Evolutionary conservation across 225 moss, liverwort and hornwort species (phyloP).

Genomic region (Asterella californica): DNA sequence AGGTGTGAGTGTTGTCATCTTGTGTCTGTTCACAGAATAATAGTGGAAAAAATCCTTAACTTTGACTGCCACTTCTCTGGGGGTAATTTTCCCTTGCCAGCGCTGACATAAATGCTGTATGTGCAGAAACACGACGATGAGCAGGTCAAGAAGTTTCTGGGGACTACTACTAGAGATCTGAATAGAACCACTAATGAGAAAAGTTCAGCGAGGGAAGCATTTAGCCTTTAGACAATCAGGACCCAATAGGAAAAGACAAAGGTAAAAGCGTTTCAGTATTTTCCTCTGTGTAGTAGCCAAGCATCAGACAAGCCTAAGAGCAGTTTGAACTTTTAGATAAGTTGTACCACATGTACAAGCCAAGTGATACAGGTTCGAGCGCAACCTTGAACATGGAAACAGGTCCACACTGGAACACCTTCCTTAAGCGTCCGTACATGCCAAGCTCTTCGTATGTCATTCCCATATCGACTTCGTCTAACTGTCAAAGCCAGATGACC

Average conservation of each 20-base stretch:
- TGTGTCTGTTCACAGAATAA: slow-evolving; percentile 86
- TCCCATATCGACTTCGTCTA: slow-evolving; percentile 87
- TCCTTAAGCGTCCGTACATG: slow-evolving; percentile 87
- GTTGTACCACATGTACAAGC: not conserved
- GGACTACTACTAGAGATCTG: not conserved
- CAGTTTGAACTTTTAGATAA: not conserved
- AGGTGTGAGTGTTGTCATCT: slow-evolving; percentile 90
- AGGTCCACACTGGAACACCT: slow-evolving; percentile 76
- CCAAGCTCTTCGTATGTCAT: slow-evolving; percentile 97
- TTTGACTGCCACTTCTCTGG: slow-evolving; percentile 80
- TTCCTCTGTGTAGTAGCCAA: not conserved
- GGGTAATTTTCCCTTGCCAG: slow-evolving; percentile 71
- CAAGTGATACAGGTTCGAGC: not conserved
- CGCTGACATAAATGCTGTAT: slow-evolving; percentile 67
- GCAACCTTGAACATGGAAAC: slow-evolving; percentile 93
- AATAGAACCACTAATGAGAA: not conserved
- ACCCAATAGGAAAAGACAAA: not conserved
- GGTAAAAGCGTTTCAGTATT: not conserved
- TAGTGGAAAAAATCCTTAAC: slow-evolving; percentile 90
- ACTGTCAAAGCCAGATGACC: slow-evolving; percentile 29
- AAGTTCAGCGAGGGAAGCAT: not conserved
- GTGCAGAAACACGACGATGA: not conserved
- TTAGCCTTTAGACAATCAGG: not conserved
- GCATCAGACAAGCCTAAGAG: not conserved
- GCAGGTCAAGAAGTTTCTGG: not conserved